Evolutionary conservation across 1,139 yeast species (phyloP).

Genomic region (Candida buenavistaensis): DNA sequence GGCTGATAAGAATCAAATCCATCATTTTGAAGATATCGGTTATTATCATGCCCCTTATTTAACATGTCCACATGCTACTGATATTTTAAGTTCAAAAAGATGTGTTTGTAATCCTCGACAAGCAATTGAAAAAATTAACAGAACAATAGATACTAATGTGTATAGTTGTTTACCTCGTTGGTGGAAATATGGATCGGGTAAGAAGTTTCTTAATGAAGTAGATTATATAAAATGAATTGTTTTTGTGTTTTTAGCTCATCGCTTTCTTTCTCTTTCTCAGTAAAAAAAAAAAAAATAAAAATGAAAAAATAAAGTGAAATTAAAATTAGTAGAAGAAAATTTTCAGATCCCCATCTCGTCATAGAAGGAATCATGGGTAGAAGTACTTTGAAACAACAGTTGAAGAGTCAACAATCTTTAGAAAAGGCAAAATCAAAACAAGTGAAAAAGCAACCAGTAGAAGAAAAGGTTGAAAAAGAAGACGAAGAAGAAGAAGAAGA

Average conservation of each 20-base stretch:
- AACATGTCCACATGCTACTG: constrained; percentile 71
- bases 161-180: constrained; percentile 80
- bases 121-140: constrained; percentile 27
- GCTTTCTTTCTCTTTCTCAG: background rate
- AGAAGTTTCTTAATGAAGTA: constrained; percentile 44
- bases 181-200: constrained; percentile 77
- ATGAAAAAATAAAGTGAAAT: too few relatives aligned
- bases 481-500: constrained; percentile 10
- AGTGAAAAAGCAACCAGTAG: constrained; percentile 12
- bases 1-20: constrained; percentile 66
- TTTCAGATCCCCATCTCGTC: background rate
- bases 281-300: background rate
- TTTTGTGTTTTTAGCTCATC: background rate
- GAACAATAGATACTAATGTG: constrained; percentile 54
- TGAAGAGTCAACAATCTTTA: constrained; percentile 30
- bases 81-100: constrained; percentile 53
- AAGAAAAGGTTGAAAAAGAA: constrained; percentile 8
- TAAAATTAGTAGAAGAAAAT: background rate
- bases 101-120: constrained; percentile 63
- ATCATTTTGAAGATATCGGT: constrained; percentile 90
- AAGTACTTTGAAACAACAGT: constrained; percentile 34
- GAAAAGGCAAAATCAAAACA: constrained; percentile 29
- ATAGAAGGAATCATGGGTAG: constrained; percentile 26
- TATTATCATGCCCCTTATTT: constrained; percentile 81
- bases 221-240: constrained; percentile 17